Base-by-base conservation (phyloP, 768 basidiomycete species). In the Amanita pseudoporphyria region DNA sequence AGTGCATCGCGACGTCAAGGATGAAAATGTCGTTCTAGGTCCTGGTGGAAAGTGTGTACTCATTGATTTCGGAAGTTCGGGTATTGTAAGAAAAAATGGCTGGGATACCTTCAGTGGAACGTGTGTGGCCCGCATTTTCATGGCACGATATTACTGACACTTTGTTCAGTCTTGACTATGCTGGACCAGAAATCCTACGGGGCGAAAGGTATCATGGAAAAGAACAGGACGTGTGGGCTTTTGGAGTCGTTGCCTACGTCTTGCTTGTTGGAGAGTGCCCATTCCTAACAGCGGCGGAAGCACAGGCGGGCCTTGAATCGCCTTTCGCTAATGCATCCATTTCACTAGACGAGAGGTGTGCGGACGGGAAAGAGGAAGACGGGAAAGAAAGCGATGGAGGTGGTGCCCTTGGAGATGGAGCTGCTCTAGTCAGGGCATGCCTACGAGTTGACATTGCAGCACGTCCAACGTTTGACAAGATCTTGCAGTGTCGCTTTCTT, bases 1-100 rank as follows among this genome's bases (percentile, higher is more conserved):
- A 89, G 87, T 98, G 9, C 95, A 99, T 65, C 87, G 95, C 46
- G 95, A 99, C 60, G 83, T 99, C 65, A 99, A 99, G 67, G 95
- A 99, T 58, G 95, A 99, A 65, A 96, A 97, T 62, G 87, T 92
- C 13, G 84, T 92, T 32, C 74, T 92, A 37, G 88, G 86, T 6
- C 79, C 83, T 13, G 66, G 77, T 39, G 93, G 89, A 26, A 81
- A 78, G 61, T 92, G 89, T 62, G 82, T 97, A 63, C 65, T 99
- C 59, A 98, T 99, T 61, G 95, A 99, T 62, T 99, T 98, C 63
- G 95, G 95, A 37, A 94, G 91, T 57, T 90, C 89, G 22, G 89
- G 89, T 18, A 70, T 92, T 43, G 79, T 90, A 35, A 86, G 80
- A 67, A 87, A 84, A 62, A 70, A 73, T 40, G 89, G 89, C 30